Evolutionary conservation across 345 rosid species (phyloP), one percentile per base, ranked within the genome.

Genomic region (Gossypium arboreum): DNA sequence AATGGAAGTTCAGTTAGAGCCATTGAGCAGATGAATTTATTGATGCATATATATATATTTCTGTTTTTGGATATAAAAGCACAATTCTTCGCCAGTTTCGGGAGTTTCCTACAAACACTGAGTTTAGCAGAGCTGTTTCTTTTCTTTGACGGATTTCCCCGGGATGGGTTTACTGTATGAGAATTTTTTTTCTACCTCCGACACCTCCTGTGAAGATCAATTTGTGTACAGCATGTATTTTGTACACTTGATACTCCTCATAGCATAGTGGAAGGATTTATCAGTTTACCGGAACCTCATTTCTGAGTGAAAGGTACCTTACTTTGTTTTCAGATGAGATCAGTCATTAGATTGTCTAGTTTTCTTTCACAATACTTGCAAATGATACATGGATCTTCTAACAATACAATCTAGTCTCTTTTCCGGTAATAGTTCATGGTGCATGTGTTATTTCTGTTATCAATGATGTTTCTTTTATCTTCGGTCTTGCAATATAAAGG

Each of bases 1-100:
- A 55, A 88, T 89, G 97, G 97, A 94, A 83, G 87, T 94, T 82
- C 98, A 94, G 81, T 81, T 94, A 82, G 98, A 92, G 82, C 95
- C 98, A 58, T 75, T 94, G 79, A 88, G 76, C 75, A 82, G 91
- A 79, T 90, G 86, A 87, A 74, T 18, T n/a, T 10, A 24, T 73
- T 63, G 70, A 71, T 73, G 44, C 51, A 34, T 34, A 34, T 34
- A 44, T 64, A 45, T 47, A 47, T 47, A 47, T 47, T 60, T 24
- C 62, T 60, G 29, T 27, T 9, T 12, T 75, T 76, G 7, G 59
- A 51, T 61, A 77, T 60, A 47, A 73, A 55, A 68, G 51, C 48
- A 24, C 66, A 20, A 44, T 57, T 44, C 68, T 63, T 51, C 67
- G 29, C 65, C 77, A 68, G 75, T 80, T 82, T 81, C 60, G 76